Base-by-base conservation (phyloP, 2,329 filamentous ascomycete genomes). In the Fulvia fulva region DNA sequence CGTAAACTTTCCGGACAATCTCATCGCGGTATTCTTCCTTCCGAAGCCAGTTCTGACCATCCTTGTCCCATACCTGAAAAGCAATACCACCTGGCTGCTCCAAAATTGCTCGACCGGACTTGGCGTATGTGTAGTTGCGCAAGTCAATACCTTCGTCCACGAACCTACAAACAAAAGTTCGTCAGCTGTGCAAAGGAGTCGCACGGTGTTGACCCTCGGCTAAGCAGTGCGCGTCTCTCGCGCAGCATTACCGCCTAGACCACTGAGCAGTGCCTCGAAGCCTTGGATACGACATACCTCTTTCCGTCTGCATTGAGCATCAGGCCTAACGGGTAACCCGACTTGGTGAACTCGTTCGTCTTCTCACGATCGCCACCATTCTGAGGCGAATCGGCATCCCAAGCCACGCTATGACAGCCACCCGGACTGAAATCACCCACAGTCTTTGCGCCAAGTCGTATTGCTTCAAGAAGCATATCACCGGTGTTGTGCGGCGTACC, bases 291-390 rank as follows among this genome's bases (percentile, higher is more conserved):
- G 5, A 50, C 47, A 65, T 88, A 88, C 1, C 86, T 76, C 44
- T 79, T 67, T 0, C 86, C 86, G 0, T 80, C 66, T 0, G 71
- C 69, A 64, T 89, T 88, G 16, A 88, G 57, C 81, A 87, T 88
- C 12, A 88, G 63, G 0, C 86, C 86, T 0, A 88, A 74, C 0
- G 86, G 85, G 63, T 88, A 88, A 1, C 86, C 86, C 0, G 82
- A 86, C 67, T 89, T 89, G 6, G 86, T 89, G 66, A 81, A 87
- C 68, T 87, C 81, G 65, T 89, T 88, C 3, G 85, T 85, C 1
- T 83, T 72, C n/a, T 72, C 73, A 1, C 83, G 77, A 63, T 87
- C 81, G 3, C 86, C 86, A 0, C 74, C 73, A 60, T 83, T 68
- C 0, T 78, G 69, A 0, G 81, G 77, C 0, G 85, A 80, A 65